Base-by-base conservation (phyloP, 2,329 filamentous ascomycete genomes). In the Ciborinia camelliae region DNA sequence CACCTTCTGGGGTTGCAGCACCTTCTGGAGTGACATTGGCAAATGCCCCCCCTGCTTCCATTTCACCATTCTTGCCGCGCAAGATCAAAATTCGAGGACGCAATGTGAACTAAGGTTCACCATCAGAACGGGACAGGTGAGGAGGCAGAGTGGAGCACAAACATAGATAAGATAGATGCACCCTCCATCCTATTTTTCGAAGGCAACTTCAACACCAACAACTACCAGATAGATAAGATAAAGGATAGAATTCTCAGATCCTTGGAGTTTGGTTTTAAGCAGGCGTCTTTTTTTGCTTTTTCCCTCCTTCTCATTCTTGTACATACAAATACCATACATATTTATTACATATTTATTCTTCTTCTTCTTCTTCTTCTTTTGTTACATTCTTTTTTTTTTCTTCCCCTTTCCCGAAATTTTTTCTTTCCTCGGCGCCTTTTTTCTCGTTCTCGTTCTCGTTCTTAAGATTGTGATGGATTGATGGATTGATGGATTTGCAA, bases 61-160 rank as follows among this genome's bases (percentile, higher is more conserved):
- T 63, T 18, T 5, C n/a, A 26, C 61, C 61, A n/a, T 63, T 63
- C 61, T 50, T 58, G 30, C 20, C 26, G 45, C 61, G 52, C 20
- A 58, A 52, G 4, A 18, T 54, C 48, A 26, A 20, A 7, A 62
- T 62, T 23, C 59, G 48, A 23, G 59, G 59, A 20, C 59, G 59
- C 14, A 32, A 35, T 15, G 18, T 59, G 28, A 48, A 59, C 18
- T 59, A 15, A 59, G 28, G 28, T 59, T 47, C 41, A 32, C n/a
- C 30, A 15, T 26, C 41, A 23, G n/a, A n/a, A n/a, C n/a, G n/a
- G n/a, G n/a, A n/a, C 41, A 35, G 2, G 30, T 8, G 41, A 37
- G 23, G 7, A 12, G 15, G 32, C 20, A 26, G 12, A 48, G 43
- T 30, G 15, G 55, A 47, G 41, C 4, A 32, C 3, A 58, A 45